Base-by-base conservation (phyloP, 352 stramenopile species). In the Sclerospora graminicola region DNA sequence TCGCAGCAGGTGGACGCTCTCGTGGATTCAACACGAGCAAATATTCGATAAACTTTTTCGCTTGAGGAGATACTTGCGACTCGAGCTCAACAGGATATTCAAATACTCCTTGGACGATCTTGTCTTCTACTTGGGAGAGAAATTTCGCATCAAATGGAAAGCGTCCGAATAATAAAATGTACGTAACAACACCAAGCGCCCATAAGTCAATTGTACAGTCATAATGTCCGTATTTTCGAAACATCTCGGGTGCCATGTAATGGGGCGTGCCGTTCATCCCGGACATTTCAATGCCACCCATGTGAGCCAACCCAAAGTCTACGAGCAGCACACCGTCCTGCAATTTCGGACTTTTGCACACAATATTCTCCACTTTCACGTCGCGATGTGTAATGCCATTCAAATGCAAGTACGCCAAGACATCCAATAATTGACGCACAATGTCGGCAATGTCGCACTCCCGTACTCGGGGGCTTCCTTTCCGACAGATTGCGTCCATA, bases 221-320 rank as follows among this genome's bases (percentile, higher is more conserved):
- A 45, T 91, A 91, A 3, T 29, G 26, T 4, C 57, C 64, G 14
- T 76, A 46, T 23, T 66, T 74, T 16, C 61, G 63, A 44, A 89
- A 91, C 67, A 89, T 87, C 52, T 91, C 80, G 1, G 80, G 80
- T 5, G 80, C 80, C 76, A 91, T 88, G 50, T 85, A 91, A 51
- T 88, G 80, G 37, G 69, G 68, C 43, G 80, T 89, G 40, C 80
- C 80, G 51, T 86, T 87, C 70, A 91, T 87, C 18, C 80, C 80
- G 1, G 45, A 68, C 73, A 89, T 86, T 36, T 70, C 56, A 7
- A 16, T 16, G 16, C 29, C 41, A 9, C 34, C 51, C 26, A 65
- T 54, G 45, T 91, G 70, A 14, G 80, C 76, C 27, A 91, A 60
- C 1, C 80, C 80, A 66, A 91, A 91, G 45, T 91, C 80, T 23